Percentiles rank a stretch among this genome's conserved stretches.
phyloP scores from a whole-genome alignment of 805 yeast genomes.

The Scheffersomyces stipitis region DNA sequence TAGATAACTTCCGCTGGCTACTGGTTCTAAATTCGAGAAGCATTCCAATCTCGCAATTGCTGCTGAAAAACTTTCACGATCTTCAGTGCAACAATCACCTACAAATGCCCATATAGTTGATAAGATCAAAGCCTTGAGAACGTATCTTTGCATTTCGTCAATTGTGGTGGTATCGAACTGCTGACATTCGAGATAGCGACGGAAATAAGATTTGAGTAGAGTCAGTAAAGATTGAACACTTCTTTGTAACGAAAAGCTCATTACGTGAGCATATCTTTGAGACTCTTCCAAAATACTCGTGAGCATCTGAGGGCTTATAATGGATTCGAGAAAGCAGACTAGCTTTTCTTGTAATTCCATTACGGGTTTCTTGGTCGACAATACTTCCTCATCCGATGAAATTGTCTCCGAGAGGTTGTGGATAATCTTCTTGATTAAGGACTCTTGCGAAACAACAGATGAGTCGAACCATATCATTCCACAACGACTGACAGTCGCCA shows the following conservation, averaged over 20 bases:
- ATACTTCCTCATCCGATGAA: conserved; percentile 7
- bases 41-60: conserved; percentile 4
- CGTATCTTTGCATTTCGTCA: conserved; percentile 27
- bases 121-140: conserved; percentile 32
- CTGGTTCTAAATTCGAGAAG: conserved; percentile 1
- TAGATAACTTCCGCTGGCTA: conserved; percentile 17
- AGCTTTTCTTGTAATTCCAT: conserved; percentile 13
- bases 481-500: conserved; percentile 91
- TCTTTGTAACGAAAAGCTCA: conserved; percentile 45
- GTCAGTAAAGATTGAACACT: conserved; percentile 40
- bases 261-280: conserved; percentile 43
- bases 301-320: background rate
- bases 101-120: conserved; percentile 62
- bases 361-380: conserved; percentile 3
- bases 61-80: conserved; percentile 39
- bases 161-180: conserved; percentile 9
- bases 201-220: conserved; percentile 37
- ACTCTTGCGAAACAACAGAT: conserved; percentile 17
- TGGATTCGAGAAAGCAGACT: conserved; percentile 1
- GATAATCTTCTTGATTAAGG: conserved; percentile 12
- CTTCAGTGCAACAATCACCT: conserved; percentile 49
- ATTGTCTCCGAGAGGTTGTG: conserved; percentile 16
- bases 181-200: conserved; percentile 13
- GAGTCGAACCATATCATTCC: conserved; percentile 78
- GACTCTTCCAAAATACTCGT: conserved; percentile 16